Evolutionary conservation across 176 grass and related monocot species (phyloP).

Genomic region (Zizania latifolia): DNA sequence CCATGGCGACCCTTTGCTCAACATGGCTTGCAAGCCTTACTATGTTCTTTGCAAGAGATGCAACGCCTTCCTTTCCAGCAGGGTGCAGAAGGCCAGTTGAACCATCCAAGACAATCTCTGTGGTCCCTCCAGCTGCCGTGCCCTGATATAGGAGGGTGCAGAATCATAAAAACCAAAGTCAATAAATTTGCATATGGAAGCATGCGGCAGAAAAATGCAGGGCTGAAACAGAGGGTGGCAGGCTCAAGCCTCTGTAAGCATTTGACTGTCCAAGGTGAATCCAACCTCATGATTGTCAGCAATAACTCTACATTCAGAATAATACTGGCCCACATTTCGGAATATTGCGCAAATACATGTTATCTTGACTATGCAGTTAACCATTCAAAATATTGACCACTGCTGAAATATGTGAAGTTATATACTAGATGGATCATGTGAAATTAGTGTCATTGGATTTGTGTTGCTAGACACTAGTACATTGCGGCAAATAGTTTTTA

Average conservation of each 20-base stretch:
- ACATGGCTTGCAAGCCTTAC: slow-evolving; percentile 57
- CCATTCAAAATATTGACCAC: not conserved
- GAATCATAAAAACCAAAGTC: slow-evolving; percentile 7
- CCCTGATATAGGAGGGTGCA: slow-evolving; percentile 40
- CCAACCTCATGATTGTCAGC: not conserved
- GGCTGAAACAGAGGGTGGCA: slow-evolving; percentile 20
- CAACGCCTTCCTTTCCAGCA: slow-evolving; percentile 76
- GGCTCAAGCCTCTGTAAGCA: not conserved
- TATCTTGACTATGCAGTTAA: too few relatives aligned
- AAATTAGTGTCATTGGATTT: not conserved
- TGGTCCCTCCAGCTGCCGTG: slow-evolving; percentile 85
- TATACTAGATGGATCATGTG: not conserved
- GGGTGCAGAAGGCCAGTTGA: slow-evolving; percentile 80
- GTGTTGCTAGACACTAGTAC: not conserved
- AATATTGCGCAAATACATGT: too few relatives aligned
- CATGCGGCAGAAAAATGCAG: slow-evolving; percentile 11
- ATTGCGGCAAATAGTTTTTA: not conserved
- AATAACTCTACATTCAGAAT: slow-evolving; percentile 29
- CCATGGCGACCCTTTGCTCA: slow-evolving; percentile 60
- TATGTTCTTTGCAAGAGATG: slow-evolving; percentile 63
- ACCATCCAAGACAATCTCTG: slow-evolving; percentile 70
- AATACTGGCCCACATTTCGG: slow-evolving; percentile 15
- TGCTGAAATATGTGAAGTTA: not conserved
- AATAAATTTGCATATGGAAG: slow-evolving; percentile 19
- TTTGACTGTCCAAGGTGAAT: not conserved